Conservation (phyloP, 1,284 basidiomycete species). For the Peniophora sp. region DNA sequence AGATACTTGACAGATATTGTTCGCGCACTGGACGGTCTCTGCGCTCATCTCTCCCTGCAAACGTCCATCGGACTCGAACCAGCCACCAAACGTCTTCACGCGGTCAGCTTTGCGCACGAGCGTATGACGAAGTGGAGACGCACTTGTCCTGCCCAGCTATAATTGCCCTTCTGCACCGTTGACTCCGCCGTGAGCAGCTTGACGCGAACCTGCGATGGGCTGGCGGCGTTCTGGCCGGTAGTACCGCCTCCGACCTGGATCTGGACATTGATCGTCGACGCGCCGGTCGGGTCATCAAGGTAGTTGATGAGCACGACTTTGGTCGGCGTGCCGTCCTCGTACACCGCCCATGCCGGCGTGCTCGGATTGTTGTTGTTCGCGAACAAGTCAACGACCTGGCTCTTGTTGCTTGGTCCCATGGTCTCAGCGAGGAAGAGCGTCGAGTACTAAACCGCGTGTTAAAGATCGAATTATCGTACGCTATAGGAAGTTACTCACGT, state of each 20-base stretch:
- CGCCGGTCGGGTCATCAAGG: slow-evolving; percentile 43
- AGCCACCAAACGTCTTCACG: slow-evolving; percentile 49
- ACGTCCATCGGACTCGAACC: slow-evolving; percentile 58
- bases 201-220: slow-evolving; percentile 6
- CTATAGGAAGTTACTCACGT: slow-evolving; percentile 15
- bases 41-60: slow-evolving; percentile 43
- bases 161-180: slow-evolving; percentile 58
- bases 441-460: slow-evolving; percentile 33
- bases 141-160: slow-evolving; percentile 70
- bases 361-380: slow-evolving; percentile 39
- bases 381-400: slow-evolving; percentile 54
- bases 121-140: too few species aligned
- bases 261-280: slow-evolving; percentile 39
- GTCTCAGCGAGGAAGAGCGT: slow-evolving; percentile 62
- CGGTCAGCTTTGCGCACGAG: too few species aligned
- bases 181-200: slow-evolving; percentile 45
- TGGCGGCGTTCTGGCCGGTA: slow-evolving; percentile 19
- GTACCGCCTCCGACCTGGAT: slow-evolving; percentile 31
- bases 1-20: slow-evolving; percentile 47
- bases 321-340: slow-evolving; percentile 49
- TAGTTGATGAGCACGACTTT: slow-evolving; percentile 67
- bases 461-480: too few species aligned
- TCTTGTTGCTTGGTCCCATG: slow-evolving; percentile 49
- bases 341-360: slow-evolving; percentile 69
- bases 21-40: slow-evolving; percentile 42